Evolutionary conservation across 2,329 filamentous ascomycete species (phyloP).

Genomic region (Chaetothyriales sp.): DNA sequence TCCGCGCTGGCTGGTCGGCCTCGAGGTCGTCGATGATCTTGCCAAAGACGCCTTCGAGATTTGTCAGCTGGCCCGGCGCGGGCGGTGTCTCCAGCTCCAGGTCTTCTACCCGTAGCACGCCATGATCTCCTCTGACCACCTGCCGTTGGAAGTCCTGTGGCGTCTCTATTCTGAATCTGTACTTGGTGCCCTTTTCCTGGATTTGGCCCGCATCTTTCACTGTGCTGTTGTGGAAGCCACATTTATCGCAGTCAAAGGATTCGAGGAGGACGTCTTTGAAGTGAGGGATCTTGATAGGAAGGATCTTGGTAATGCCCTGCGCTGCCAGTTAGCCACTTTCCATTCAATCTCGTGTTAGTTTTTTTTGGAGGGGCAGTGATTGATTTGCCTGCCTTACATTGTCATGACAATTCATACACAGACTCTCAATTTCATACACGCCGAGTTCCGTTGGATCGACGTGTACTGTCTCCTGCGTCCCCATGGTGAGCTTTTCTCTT

Average conservation of each 20-base stretch:
- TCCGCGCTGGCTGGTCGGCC: constrained; percentile 67
- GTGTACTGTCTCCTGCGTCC: constrained; percentile 7
- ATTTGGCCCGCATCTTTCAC: constrained; percentile 86
- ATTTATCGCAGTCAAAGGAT: constrained; percentile 88
- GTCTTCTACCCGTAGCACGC: constrained; percentile 73
- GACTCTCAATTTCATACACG: constrained; percentile 43
- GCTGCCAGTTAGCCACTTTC: constrained; percentile 8
- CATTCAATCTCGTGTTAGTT: not conserved
- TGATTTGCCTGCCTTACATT: constrained; percentile 38
- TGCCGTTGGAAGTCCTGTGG: constrained; percentile 66
- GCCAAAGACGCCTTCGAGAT: constrained; percentile 73
- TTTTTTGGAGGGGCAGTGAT: not conserved
- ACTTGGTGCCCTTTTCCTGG: constrained; percentile 73
- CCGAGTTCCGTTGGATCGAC: constrained; percentile 19
- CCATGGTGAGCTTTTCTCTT: not conserved
- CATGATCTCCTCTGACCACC: constrained; percentile 82
- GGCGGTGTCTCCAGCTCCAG: constrained; percentile 85
- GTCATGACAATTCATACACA: constrained; percentile 75
- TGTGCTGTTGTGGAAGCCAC: constrained; percentile 78
- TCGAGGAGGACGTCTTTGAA: constrained; percentile 97
- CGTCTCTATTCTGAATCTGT: constrained; percentile 62
- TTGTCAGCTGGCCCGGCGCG: constrained; percentile 80
- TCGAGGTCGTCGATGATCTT: constrained; percentile 69
- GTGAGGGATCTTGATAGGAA: constrained; percentile 86
- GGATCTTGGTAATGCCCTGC: constrained; percentile 68